Base-by-base conservation (phyloP, 345 rosid species). In the Populus alba region DNA sequence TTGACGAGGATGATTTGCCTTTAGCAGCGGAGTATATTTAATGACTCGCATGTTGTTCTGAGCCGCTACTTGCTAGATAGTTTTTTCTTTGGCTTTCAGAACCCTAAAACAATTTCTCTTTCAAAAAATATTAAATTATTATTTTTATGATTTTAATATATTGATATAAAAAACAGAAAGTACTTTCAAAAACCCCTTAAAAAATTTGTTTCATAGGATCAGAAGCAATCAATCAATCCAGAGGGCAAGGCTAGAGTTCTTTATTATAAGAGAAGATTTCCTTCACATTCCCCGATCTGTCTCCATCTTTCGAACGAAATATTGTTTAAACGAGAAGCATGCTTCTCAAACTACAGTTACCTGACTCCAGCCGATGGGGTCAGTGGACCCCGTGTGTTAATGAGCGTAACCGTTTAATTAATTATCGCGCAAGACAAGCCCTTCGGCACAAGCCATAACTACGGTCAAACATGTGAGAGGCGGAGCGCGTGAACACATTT, bases 1-100 rank as follows among this genome's bases (percentile, higher is more conserved):
- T 72, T 67, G 75, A 77, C 51, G 15, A 39, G 43, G 27, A 49
- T 77, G 39, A 72, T 16, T 23, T 66, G 33, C 66, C 45, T 33
- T 2, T 33, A 65, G 41, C 22, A 20, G 39, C 39, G 45, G 45
- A 41, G 45, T 66, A 15, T 15, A 66, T 31, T 23, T 1, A 18
- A 31, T 31, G 37, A 65, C 18, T 27, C 16, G 0, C 3, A 9
- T 8, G 1, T 22, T 55, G 25, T 7, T 55, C 9, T 22, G 23
- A 55, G 25, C 61, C 8, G 59, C 59, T 53, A 53, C 10, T 53
- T 33, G 35, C 35, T 33, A 33, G 35, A 33, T 33, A 33, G 35
- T 33, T 33, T 33, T 33, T 33, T 33, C 35, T 33, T 33, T 4
- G 35, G 35, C 35, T 4, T 33, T 33, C 35, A 33, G 35, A 33